Conservation (phyloP, 2,329 filamentous ascomycete genomes). For the Ceratocystis huliohia region DNA sequence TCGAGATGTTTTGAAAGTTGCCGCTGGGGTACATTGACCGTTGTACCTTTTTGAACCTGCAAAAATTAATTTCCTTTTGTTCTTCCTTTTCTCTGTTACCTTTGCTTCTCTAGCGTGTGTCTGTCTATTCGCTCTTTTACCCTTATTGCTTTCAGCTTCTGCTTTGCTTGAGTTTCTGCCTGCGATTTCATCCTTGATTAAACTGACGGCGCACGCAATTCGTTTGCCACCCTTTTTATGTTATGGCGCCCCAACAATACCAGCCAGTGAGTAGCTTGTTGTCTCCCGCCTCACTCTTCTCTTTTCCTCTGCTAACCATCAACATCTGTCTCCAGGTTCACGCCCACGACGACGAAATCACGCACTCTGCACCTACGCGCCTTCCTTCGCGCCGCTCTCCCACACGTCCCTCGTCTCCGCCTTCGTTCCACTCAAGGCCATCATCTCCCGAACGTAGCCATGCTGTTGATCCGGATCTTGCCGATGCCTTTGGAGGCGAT, state of each 20-base stretch:
- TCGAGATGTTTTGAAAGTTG: not conserved
- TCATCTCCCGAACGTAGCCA: slow-evolving; percentile 41
- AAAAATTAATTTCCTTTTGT: not conserved
- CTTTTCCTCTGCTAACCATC: not conserved
- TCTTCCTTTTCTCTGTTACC: not conserved
- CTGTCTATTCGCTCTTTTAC: not conserved
- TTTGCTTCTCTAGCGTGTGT: not conserved
- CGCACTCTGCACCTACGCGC: slow-evolving; percentile 28
- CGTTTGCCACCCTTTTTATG: not conserved
- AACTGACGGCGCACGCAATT: not conserved
- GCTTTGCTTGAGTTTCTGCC: no score
- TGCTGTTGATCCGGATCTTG: slow-evolving; percentile 63
- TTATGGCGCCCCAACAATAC: slow-evolving; percentile 20
- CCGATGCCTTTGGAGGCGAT: slow-evolving; percentile 81
- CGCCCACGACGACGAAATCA: slow-evolving; percentile 41
- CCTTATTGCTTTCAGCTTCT: no score
- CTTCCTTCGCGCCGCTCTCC: slow-evolving; percentile 28
- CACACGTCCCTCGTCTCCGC: slow-evolving; percentile 51
- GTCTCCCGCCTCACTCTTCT: not conserved
- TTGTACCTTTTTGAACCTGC: not conserved
- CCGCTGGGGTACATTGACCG: not conserved
- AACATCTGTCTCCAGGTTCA: slow-evolving; percentile 36
- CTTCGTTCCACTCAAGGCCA: slow-evolving; percentile 77
- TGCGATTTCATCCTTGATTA: no score
- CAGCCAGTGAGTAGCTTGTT: slow-evolving; percentile 12